Evolutionary conservation across 2,329 filamentous ascomycete genomes (phyloP), one percentile per base, ranked within the genome.

Genomic region (Trichoderma sp.): DNA sequence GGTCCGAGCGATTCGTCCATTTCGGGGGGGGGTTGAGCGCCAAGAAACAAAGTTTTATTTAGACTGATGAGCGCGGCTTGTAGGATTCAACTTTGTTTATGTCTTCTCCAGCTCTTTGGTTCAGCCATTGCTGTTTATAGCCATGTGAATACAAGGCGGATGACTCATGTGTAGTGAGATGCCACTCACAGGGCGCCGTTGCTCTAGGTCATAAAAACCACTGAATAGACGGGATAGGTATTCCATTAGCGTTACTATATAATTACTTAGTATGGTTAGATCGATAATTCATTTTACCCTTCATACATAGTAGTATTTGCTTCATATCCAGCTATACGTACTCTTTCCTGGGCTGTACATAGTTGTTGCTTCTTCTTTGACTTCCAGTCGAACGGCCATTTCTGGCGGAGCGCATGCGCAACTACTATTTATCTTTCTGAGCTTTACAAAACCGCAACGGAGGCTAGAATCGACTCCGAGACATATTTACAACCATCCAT

Each of bases 1-100:
- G 66, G 68, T n/a, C 68, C 68, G 12, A 68, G 45, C 27, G 66
- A 50, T 19, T 37, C 9, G 17, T 39, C 42, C 66, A 68, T 68
- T 34, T 50, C 19, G 17, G 52, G 29, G 48, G 48, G 12, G 27
- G 12, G n/a, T 5, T 54, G 53, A 25, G 25, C 32, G 64, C 42
- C 39, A 59, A 52, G 39, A 39, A 35, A 34, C 27, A 42, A n/a
- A 48, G 13, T 27, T 52, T 63, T 37, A 9, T 57, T 35, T 35
- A 48, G 15, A 7, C 32, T 52, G 22, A 12, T 22, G 25, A 17
- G 25, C 13, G 6, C 19, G 34, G 15, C 29, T 32, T 25, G 29
- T 5, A 29, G 59, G n/a, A 37, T 60, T 48, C 39, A 48, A 34
- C 15, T 37, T 37, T 25, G 1, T 29, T 9, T 9, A 5, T 12